Percentiles rank a stretch among this genome's conserved stretches.
Evolutionary conservation across 2,329 filamentous ascomycete genomes (phyloP).

Genomic region (Arthrobotrys iridis): DNA sequence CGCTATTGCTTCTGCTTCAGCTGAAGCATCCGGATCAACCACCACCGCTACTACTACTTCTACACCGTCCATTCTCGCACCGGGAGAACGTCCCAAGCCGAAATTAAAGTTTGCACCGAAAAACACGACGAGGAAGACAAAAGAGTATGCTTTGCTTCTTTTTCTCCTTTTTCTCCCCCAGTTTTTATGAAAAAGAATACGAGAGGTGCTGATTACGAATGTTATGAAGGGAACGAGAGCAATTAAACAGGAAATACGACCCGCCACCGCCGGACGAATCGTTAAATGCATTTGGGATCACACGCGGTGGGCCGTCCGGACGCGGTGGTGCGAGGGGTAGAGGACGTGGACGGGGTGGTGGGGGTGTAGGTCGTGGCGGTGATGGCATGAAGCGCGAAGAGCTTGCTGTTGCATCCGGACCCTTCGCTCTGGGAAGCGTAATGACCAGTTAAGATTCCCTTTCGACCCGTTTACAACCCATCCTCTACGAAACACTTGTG

Average conservation of each 20-base stretch:
- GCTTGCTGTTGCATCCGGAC: constrained; percentile 55
- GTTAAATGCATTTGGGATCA: constrained; percentile 40
- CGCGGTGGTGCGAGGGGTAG: constrained; percentile 51
- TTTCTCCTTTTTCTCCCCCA: not conserved
- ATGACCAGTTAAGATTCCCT: constrained; percentile 42
- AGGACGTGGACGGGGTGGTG: constrained; percentile 52
- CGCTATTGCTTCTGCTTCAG: not conserved
- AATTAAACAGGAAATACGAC: constrained; percentile 36
- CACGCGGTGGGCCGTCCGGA: constrained; percentile 38
- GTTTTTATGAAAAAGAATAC: not conserved
- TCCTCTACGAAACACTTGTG: not conserved
- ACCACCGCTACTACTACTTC: not conserved
- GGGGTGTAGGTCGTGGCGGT: constrained; percentile 16
- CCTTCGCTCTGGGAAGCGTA: constrained; percentile 57
- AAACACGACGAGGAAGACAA: constrained; percentile 55
- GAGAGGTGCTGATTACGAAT: not conserved
- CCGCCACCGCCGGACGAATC: constrained; percentile 38
- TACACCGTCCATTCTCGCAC: constrained; percentile 24
- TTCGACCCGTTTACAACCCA: too few species aligned
- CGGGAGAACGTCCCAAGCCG: constrained; percentile 36
- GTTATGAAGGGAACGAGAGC: constrained; percentile 37
- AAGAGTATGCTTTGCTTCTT: constrained; percentile 56
- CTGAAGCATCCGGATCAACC: not conserved
- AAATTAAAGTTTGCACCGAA: constrained; percentile 58
- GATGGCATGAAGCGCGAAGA: constrained; percentile 19